These are phyloP conservation scores for Brassica juncea DNA, from an alignment of 345 rosid genomes.

Conservation along the genomic window DNA sequence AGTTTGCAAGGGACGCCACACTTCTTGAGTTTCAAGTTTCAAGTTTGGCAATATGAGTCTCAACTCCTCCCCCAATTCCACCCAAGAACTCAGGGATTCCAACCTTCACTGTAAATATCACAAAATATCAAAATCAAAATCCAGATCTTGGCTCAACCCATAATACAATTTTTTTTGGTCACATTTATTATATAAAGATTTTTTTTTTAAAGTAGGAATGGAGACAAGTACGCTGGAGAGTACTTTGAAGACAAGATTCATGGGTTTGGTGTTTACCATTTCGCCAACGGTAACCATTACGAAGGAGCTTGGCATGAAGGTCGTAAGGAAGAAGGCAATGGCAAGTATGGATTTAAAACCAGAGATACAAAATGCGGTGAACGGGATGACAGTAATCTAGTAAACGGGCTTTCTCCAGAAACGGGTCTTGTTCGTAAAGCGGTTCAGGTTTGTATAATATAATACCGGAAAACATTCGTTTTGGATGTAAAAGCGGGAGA, in stretches of 20 bases:
- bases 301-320: slow-evolving; percentile 99
- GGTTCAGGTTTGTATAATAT: slow-evolving; percentile 59
- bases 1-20: slow-evolving; percentile 92
- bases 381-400: slow-evolving; percentile 72
- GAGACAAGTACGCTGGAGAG: slow-evolving; percentile 89
- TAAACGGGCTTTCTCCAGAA: slow-evolving; percentile 45
- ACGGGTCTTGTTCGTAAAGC: slow-evolving; percentile 54
- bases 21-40: slow-evolving; percentile 81
- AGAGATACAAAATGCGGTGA: slow-evolving; percentile 67
- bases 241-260: slow-evolving; percentile 92
- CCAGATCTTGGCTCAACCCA: not conserved
- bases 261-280: slow-evolving; percentile 87
- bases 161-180: not conserved
- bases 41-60: slow-evolving; percentile 73
- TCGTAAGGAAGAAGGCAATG: slow-evolving; percentile 87
- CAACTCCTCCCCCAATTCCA: slow-evolving; percentile 85
- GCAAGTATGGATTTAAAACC: slow-evolving; percentile 70
- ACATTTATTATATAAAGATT: too few species aligned
- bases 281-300: slow-evolving; percentile 82
- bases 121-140: not conserved
- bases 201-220: slow-evolving; percentile 51
- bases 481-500: not conserved
- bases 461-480: not conserved
- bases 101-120: slow-evolving; percentile 59
- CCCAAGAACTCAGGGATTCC: slow-evolving; percentile 85